Evolutionary conservation across 1,284 basidiomycete genomes (phyloP).

Genomic region (Laetiporus sulphureus): DNA sequence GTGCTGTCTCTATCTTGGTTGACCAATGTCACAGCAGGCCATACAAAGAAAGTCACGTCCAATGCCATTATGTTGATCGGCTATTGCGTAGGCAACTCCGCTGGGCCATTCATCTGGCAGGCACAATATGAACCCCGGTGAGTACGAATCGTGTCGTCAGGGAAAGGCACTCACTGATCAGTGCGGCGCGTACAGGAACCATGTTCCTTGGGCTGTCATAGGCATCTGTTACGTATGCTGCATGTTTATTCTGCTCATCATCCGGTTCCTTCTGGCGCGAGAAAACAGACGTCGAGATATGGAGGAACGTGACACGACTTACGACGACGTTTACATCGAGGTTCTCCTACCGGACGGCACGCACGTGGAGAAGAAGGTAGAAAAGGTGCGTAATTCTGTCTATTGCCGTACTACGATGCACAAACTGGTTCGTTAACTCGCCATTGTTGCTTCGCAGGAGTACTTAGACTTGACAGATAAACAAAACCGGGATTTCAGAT

Average conservation of each 20-base stretch:
- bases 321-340: constrained; percentile 56
- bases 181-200: constrained; percentile 32
- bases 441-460: not conserved
- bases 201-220: constrained; percentile 59
- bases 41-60: constrained; percentile 60
- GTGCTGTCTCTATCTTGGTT: constrained; percentile 65
- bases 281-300: constrained; percentile 59
- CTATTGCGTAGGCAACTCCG: constrained; percentile 62
- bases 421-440: not conserved
- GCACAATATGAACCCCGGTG: constrained; percentile 54
- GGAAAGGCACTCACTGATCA: not conserved
- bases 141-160: constrained; percentile 3
- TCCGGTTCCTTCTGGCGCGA: constrained; percentile 45
- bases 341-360: constrained; percentile 39
- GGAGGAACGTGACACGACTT: constrained; percentile 45
- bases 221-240: constrained; percentile 44
- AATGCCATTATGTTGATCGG: constrained; percentile 63
- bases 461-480: constrained; percentile 1
- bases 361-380: constrained; percentile 43
- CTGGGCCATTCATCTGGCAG: constrained; percentile 69
- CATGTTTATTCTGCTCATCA: constrained; percentile 38
- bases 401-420: not conserved
- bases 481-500: constrained; percentile 2
- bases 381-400: constrained; percentile 38
- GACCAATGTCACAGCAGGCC: constrained; percentile 57